phyloP scores from a whole-genome alignment of 129 eudicot genomes.

The Rutidosis leptorrhynchoides region DNA sequence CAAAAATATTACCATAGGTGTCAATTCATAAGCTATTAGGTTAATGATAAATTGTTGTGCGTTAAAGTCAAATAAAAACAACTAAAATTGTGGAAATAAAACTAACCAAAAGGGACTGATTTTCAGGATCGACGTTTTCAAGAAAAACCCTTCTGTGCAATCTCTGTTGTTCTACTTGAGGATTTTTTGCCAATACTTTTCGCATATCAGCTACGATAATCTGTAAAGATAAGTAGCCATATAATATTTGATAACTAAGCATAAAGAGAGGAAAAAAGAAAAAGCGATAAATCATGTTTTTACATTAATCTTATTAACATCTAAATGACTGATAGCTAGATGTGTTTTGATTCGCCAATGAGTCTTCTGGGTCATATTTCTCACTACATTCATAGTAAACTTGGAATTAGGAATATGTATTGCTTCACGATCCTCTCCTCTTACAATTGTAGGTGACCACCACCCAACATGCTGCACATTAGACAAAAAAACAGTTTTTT shows the following conservation, averaged over 20 bases:
- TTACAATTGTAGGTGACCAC: slow-evolving; percentile 96
- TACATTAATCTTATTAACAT: slow-evolving; percentile 83
- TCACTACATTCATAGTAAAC: slow-evolving; percentile 86
- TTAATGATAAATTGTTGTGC: background rate
- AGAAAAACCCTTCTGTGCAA: slow-evolving; percentile 93
- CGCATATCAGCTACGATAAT: slow-evolving; percentile 97
- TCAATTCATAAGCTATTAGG: background rate
- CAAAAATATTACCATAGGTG: background rate
- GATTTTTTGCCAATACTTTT: slow-evolving; percentile 90
- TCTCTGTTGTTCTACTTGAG: slow-evolving; percentile 94
- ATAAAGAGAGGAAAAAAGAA: background rate
- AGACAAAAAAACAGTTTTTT: background rate
- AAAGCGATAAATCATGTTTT: slow-evolving; percentile 24
- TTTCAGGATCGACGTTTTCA: slow-evolving; percentile 82
- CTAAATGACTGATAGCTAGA: slow-evolving; percentile 91
- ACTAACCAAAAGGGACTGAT: slow-evolving; percentile 83
- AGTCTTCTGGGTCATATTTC: slow-evolving; percentile 91
- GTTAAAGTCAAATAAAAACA: background rate
- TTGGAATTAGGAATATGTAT: slow-evolving; percentile 94
- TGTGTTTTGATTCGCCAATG: slow-evolving; percentile 99
- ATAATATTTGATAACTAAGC: background rate
- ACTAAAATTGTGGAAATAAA: background rate
- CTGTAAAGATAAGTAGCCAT: slow-evolving; percentile 36
- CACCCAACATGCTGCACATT: slow-evolving; percentile 83
- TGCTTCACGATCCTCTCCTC: slow-evolving; percentile 99